phyloP scores from a whole-genome alignment of 2,329 filamentous ascomycete species.

The Macrophomina tecta region DNA sequence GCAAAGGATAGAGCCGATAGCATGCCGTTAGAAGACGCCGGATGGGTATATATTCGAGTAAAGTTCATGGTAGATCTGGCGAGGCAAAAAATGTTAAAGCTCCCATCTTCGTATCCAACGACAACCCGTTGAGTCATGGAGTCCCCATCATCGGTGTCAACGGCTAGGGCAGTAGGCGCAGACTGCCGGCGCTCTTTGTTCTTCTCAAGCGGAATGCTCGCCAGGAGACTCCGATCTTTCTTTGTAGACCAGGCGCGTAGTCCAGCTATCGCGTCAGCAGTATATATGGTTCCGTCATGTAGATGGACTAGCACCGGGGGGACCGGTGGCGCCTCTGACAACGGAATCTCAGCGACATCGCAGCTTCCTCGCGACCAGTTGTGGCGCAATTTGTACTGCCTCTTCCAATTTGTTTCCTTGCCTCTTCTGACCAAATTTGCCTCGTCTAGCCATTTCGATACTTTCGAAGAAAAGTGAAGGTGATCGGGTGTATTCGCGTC shows the following conservation, averaged over 20 bases:
- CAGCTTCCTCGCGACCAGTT: conserved; percentile 90
- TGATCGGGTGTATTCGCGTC: conserved; percentile 47
- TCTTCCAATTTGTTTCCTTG: conserved; percentile 76
- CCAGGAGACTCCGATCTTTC: conserved; percentile 63
- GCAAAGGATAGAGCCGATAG: conserved; percentile 74
- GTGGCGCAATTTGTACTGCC: conserved; percentile 83
- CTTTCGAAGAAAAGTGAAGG: conserved; percentile 59
- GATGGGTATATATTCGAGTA: conserved; percentile 62
- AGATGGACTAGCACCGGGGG: conserved; percentile 76
- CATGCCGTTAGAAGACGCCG: conserved; percentile 66
- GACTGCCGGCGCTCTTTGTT: not conserved
- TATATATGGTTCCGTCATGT: conserved; percentile 77
- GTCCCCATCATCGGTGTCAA: conserved; percentile 56
- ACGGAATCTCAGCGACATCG: conserved; percentile 76
- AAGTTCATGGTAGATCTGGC: conserved; percentile 55
- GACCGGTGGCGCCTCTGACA: conserved; percentile 59
- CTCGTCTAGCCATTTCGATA: conserved; percentile 68
- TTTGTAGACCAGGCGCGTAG: conserved; percentile 80
- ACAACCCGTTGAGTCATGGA: conserved; percentile 41
- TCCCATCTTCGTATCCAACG: conserved; percentile 54
- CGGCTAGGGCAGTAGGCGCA: conserved; percentile 67
- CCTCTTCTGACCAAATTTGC: conserved; percentile 60
- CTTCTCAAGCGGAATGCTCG: conserved; percentile 45
- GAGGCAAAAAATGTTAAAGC: conserved; percentile 69
- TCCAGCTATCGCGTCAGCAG: conserved; percentile 71